These are phyloP conservation scores for Populus alba DNA, from an alignment of 345 rosid species.

Conservation along the genomic window DNA sequence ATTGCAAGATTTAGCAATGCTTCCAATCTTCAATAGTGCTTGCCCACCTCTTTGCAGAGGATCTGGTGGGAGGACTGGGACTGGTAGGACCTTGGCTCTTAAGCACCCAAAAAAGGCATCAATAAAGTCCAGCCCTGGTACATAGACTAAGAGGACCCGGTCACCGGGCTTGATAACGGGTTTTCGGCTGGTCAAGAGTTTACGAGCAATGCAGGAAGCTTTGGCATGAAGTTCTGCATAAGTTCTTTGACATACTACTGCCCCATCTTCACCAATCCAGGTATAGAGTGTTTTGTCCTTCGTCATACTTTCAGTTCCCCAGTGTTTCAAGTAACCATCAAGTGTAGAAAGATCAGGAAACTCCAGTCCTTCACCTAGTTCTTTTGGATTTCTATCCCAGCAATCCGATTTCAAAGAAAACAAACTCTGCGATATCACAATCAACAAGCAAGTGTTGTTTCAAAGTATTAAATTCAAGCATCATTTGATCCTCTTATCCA, in stretches of 20 bases:
- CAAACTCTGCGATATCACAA: slow-evolving; percentile 42
- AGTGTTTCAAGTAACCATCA: slow-evolving; percentile 56
- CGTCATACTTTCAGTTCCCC: slow-evolving; percentile 45
- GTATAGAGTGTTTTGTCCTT: slow-evolving; percentile 42
- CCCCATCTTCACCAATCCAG: slow-evolving; percentile 61
- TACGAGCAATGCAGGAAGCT: slow-evolving; percentile 50
- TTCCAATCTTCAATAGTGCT: slow-evolving; percentile 61
- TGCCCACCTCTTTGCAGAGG: slow-evolving; percentile 72
- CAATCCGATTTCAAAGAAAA: slow-evolving; percentile 36
- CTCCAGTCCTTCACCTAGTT: slow-evolving; percentile 47
- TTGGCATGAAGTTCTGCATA: slow-evolving; percentile 46
- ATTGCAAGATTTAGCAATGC: slow-evolving; percentile 50
- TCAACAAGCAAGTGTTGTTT: background rate
- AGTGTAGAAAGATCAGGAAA: slow-evolving; percentile 53
- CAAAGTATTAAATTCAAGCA: background rate
- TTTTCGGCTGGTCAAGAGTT: slow-evolving; percentile 43
- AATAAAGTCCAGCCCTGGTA: slow-evolving; percentile 62
- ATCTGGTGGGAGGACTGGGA: slow-evolving; percentile 74
- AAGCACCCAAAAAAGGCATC: slow-evolving; percentile 73
- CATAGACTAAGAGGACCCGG: slow-evolving; percentile 53
- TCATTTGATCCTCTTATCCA: background rate
- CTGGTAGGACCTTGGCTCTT: slow-evolving; percentile 58
- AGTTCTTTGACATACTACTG: slow-evolving; percentile 39
- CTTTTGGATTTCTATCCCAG: slow-evolving; percentile 19
- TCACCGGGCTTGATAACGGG: slow-evolving; percentile 58